Evolutionary conservation across 176 grass and related monocot species (phyloP), one percentile per base, ranked within the genome.

Genomic region (Elaeis guineensis): DNA sequence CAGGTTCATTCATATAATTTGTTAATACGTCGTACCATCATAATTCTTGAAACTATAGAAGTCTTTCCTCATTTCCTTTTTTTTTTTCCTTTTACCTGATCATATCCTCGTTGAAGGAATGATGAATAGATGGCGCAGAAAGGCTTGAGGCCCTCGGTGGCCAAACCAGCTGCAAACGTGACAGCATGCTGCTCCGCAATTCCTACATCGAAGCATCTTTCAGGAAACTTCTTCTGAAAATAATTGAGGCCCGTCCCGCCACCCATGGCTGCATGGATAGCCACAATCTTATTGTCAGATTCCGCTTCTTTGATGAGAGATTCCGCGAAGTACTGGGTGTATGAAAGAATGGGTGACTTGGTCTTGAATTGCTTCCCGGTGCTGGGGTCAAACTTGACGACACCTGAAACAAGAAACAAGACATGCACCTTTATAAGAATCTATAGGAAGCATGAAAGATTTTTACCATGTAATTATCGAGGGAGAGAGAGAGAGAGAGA

Each of bases 111-210:
- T 78, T 98, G 87, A 29, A 98, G 84, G 66, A 98, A 98, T 2
- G 87, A 89, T 1, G 93, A 98, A 74, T 98, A 98, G 71, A 98
- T 92, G 66, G 87, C 81, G 54, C 93, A 98, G 78, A 98, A 98
- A 1, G 93, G 93, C 76, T 89, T 92, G 52, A 98, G 74, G 21
- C 93, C 93, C 55, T 98, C 87, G 2, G 87, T 0, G 11, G 93
- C 93, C 18, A 98, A 66, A 56, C 93, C 87, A 5, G 93, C 87
- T 0, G 93, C 84, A 76, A 98, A 98, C 3, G 93, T 98, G 17
- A 98, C 87, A 0, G 93, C 93, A 66, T 98, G 93, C 85, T 98
- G 93, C 78, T 98, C 87, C 0, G 93, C 93, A 32, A 98, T 98
- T 39, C 93, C 93, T 14, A 98, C 93, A 66, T 98, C 93, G 70